Conservation (phyloP, 768 basidiomycete species). For the Pulveroboletus ravenelii region DNA sequence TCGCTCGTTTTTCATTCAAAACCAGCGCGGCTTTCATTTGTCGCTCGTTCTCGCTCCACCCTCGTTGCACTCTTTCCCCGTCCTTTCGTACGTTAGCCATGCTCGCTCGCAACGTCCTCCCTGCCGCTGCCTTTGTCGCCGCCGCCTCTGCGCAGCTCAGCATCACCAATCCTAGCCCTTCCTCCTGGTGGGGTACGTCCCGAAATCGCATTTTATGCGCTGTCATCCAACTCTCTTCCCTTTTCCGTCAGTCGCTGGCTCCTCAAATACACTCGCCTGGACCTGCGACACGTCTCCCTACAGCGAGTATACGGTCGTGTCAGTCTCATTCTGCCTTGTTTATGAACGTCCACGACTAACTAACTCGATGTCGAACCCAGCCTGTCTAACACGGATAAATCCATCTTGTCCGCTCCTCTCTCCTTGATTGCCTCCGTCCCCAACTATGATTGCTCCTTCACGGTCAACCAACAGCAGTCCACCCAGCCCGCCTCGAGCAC, state of each 20-base stretch:
- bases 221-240: background rate
- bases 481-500: conserved; percentile 38
- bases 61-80: conserved; percentile 7
- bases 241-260: conserved; percentile 44
- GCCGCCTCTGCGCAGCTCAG: conserved; percentile 35
- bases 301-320: conserved; percentile 47
- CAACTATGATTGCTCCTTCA: conserved; percentile 57
- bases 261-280: conserved; percentile 58
- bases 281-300: conserved; percentile 42
- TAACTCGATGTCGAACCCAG: conserved; percentile 28
- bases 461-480: conserved; percentile 44
- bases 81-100: conserved; percentile 18
- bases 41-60: conserved; percentile 24
- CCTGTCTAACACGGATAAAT: conserved; percentile 40
- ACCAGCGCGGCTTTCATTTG: conserved; percentile 5
- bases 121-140: conserved; percentile 37
- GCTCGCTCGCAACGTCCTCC: conserved; percentile 30
- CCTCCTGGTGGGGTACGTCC: conserved; percentile 60
- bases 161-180: conserved; percentile 42
- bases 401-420: conserved; percentile 36
- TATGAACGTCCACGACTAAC: background rate
- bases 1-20: background rate
- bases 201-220: background rate
- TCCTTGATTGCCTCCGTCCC: conserved; percentile 44
- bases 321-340: background rate